phyloP scores from a whole-genome alignment of 2,329 filamentous ascomycete species.

The Claviceps quebecensis region DNA sequence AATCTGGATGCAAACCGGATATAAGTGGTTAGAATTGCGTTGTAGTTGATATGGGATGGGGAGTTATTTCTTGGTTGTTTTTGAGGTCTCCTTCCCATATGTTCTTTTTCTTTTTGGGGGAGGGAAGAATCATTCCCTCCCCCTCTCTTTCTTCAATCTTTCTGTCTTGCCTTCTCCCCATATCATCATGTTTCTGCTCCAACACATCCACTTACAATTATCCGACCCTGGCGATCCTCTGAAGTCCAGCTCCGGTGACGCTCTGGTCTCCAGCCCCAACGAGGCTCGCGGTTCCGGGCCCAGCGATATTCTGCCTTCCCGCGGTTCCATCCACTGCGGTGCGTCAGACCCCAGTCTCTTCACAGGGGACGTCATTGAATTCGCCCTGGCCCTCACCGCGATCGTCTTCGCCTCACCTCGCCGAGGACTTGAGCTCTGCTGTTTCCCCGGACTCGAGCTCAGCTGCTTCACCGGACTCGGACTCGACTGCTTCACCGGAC shows the following conservation, averaged over 20 bases:
- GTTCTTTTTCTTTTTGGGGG: background rate
- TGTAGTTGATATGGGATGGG: no score
- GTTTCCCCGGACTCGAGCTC: conserved; percentile 29
- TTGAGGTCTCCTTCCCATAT: no score
- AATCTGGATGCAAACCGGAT: conserved; percentile 39
- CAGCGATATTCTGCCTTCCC: background rate
- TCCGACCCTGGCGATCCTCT: conserved; percentile 22
- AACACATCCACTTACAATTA: conserved; percentile 30
- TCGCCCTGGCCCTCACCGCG: conserved; percentile 22
- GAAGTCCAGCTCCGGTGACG: conserved; percentile 7
- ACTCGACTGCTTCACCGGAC: conserved; percentile 36
- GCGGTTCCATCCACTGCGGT: conserved; percentile 5
- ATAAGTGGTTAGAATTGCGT: no score
- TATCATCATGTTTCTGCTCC: background rate
- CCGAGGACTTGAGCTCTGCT: no score
- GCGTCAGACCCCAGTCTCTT: background rate
- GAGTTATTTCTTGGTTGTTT: no score
- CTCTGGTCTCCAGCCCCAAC: conserved; percentile 2
- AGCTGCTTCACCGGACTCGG: conserved; percentile 35
- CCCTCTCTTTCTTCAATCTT: background rate
- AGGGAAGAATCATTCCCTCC: no score
- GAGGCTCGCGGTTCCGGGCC: conserved; percentile 12
- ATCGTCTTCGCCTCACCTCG: no score
- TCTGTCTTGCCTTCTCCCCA: background rate
- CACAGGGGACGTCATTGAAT: conserved; percentile 14